Conservation (phyloP, 2,329 filamentous ascomycete genomes). For the Nigrograna mackinnonii region DNA sequence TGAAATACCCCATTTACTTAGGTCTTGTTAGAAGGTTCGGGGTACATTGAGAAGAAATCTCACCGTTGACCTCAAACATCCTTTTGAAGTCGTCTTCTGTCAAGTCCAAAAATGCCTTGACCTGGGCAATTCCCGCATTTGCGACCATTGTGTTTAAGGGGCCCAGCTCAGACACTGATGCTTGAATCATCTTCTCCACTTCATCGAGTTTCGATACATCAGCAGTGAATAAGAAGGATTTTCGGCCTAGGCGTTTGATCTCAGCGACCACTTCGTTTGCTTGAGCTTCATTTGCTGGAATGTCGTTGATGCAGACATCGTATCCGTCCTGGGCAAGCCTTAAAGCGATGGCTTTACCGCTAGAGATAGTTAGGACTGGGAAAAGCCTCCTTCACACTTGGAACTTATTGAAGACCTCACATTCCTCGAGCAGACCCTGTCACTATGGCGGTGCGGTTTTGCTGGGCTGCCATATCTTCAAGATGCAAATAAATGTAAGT, state of each 20-base stretch:
- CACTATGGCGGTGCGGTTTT: constrained; percentile 39
- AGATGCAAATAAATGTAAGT: too few species aligned
- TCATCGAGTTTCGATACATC: constrained; percentile 63
- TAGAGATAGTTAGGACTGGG: constrained; percentile 26
- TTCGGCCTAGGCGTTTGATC: constrained; percentile 56
- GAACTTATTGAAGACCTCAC: constrained; percentile 14
- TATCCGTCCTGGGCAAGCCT: constrained; percentile 69
- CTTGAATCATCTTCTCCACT: constrained; percentile 57
- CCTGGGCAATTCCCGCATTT: constrained; percentile 65
- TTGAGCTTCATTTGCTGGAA: constrained; percentile 55
- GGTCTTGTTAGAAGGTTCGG: too few species aligned
- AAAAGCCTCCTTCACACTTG: neutral
- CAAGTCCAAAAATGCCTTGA: constrained; percentile 59
- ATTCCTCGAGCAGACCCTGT: constrained; percentile 44
- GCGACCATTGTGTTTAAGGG: constrained; percentile 59
- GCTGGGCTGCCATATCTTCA: too few species aligned
- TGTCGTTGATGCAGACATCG: constrained; percentile 67
- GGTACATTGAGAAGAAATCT: neutral
- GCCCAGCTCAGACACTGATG: constrained; percentile 57
- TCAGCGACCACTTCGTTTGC: constrained; percentile 59
- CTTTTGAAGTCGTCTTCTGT: constrained; percentile 59
- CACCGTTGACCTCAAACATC: constrained; percentile 68
- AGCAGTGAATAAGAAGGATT: constrained; percentile 59
- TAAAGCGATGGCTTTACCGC: constrained; percentile 65
- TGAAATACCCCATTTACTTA: constrained; percentile 68